Conservation (phyloP, 83 land plant genomes). For the Picea engelmannii region DNA sequence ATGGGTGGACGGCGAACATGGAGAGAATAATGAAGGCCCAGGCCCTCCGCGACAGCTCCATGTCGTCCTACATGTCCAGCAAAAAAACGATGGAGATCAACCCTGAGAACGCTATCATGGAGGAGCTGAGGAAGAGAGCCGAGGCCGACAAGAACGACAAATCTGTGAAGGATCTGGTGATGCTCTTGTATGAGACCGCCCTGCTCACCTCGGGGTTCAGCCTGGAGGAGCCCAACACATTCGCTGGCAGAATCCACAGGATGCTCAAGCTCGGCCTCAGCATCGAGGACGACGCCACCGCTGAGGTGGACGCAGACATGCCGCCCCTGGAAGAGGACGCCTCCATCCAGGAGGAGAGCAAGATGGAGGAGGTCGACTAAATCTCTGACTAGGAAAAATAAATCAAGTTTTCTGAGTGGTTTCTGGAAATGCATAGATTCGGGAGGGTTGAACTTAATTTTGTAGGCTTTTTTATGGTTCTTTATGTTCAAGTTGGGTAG, state of each 20-base stretch:
- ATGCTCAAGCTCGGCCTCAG: constrained; percentile 38
- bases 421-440: no score
- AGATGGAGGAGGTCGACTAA: no score
- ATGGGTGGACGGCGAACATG: constrained; percentile 82
- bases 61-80: constrained; percentile 64
- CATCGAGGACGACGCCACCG: constrained; percentile 6
- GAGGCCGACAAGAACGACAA: constrained; percentile 89
- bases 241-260: constrained; percentile 29
- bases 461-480: no score
- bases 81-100: constrained; percentile 86
- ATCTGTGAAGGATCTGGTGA: constrained; percentile 80
- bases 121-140: constrained; percentile 82
- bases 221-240: constrained; percentile 33
- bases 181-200: constrained; percentile 30
- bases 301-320: neutral
- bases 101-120: constrained; percentile 73
- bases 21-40: constrained; percentile 84
- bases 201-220: constrained; percentile 36
- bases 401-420: no score
- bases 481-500: no score
- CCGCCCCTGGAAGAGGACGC: no score
- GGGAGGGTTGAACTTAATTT: no score
- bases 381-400: no score
- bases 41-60: constrained; percentile 67
- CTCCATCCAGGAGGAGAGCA: no score